Percentiles rank a stretch among this genome's conserved stretches.
phyloP scores from a whole-genome alignment of 129 eudicot species.

The Escallonia herrerae region DNA sequence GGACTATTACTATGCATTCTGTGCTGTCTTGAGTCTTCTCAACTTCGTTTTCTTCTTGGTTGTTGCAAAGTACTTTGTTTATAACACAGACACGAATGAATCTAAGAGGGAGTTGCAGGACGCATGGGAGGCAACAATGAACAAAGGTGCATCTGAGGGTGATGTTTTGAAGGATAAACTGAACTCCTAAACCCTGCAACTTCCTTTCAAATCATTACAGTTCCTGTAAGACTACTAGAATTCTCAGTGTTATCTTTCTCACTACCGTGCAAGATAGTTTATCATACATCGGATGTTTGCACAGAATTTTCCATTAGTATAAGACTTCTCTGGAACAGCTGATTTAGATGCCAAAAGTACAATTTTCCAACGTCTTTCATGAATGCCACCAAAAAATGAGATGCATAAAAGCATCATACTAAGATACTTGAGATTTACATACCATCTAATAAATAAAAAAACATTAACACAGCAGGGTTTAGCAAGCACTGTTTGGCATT shows the following conservation, averaged over 20 bases:
- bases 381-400: background rate
- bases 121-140: background rate
- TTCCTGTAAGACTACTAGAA: background rate
- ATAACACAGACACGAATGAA: conserved; percentile 6
- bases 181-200: background rate
- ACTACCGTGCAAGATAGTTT: no score
- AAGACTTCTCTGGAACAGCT: no score
- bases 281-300: no score
- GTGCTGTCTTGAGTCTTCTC: conserved; percentile 34
- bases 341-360: no score
- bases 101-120: conserved; percentile 1
- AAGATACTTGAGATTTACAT: background rate
- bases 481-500: no score
- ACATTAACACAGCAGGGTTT: background rate
- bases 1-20: conserved; percentile 58
- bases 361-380: no score
- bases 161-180: background rate
- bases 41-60: conserved; percentile 51
- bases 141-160: background rate
- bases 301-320: no score
- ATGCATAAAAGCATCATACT: background rate
- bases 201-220: background rate
- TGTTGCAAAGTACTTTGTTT: conserved; percentile 34
- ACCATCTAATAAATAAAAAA: no score
- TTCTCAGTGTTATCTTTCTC: no score